phyloP scores from a whole-genome alignment of 768 basidiomycete species.

The Macrolepiota albuminosa region DNA sequence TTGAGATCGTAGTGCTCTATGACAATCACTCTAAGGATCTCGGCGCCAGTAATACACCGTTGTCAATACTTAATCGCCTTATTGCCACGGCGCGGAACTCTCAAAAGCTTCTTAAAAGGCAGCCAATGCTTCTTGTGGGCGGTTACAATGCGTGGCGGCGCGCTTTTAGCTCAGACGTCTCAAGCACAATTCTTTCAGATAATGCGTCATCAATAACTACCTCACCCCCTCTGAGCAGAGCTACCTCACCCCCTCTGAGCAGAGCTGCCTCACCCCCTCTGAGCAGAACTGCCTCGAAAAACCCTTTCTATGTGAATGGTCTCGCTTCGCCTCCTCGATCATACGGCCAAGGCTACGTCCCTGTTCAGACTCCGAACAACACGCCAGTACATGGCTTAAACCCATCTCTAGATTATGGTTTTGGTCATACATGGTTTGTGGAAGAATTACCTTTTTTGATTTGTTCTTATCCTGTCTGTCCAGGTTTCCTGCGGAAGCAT shows the following conservation, averaged over 20 bases:
- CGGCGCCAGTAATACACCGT: conserved; percentile 41
- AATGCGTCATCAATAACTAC: conserved; percentile 1
- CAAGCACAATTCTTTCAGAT: conserved; percentile 14
- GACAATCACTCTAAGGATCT: conserved; percentile 60
- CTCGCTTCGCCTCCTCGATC: conserved; percentile 11
- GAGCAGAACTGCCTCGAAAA: conserved; percentile 21
- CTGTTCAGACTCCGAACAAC: conserved; percentile 3
- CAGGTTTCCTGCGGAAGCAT: conserved; percentile 40
- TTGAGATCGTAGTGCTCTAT: conserved; percentile 85
- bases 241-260: conserved; percentile 21
- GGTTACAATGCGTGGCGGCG: conserved; percentile 80
- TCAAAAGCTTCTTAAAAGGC: conserved; percentile 62
- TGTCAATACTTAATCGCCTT: conserved; percentile 57
- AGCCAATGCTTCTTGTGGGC: conserved; percentile 81
- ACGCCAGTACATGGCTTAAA: conserved; percentile 19
- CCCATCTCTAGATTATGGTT: conserved; percentile 35
- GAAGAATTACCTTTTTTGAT: not conserved
- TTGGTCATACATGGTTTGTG: conserved; percentile 39
- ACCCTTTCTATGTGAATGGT: conserved; percentile 20
- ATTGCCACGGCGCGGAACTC: conserved; percentile 70
- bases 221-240: conserved; percentile 20
- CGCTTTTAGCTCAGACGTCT: conserved; percentile 36
- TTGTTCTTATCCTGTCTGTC: not conserved
- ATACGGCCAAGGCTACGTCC: conserved; percentile 15
- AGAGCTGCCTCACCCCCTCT: conserved; percentile 18